Conservation (phyloP, 371 early-diverging fungal species). For the Mortierella polycephala region DNA sequence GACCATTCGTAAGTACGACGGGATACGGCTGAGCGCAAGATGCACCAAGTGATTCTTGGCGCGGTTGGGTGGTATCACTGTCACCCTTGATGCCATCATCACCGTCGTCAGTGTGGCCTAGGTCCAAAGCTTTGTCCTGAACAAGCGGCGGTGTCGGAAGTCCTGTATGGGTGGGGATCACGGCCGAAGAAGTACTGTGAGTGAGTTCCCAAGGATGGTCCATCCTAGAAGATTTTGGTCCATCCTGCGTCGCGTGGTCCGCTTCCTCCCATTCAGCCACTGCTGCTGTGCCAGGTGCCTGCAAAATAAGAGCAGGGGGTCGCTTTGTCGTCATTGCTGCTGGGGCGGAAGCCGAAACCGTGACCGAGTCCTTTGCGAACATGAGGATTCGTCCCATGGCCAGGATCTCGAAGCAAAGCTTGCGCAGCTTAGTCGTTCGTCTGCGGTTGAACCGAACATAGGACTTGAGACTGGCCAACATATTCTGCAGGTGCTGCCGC, state of each 20-base stretch:
- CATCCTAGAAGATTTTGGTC: too few relatives aligned
- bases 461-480: constrained; percentile 22
- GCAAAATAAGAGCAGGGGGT: too few relatives aligned
- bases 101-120: background rate
- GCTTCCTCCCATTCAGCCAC: background rate
- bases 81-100: background rate
- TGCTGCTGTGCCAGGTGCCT: too few relatives aligned
- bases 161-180: constrained; percentile 26
- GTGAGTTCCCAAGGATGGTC: background rate
- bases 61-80: too few relatives aligned
- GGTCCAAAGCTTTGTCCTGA: background rate
- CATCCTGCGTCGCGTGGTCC: too few relatives aligned
- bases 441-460: constrained; percentile 41
- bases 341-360: background rate
- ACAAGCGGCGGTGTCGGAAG: constrained; percentile 32
- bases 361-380: constrained; percentile 37
- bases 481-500: constrained; percentile 14
- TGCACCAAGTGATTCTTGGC: too few relatives aligned
- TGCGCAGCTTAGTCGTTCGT: constrained; percentile 25
- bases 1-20: background rate
- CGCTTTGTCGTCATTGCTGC: too few relatives aligned
- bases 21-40: background rate
- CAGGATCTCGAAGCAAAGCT: constrained; percentile 40
- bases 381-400: constrained; percentile 26
- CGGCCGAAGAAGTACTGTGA: background rate